Conservation (phyloP, 768 basidiomycete genomes). For the Sporobolomyces roseus region DNA sequence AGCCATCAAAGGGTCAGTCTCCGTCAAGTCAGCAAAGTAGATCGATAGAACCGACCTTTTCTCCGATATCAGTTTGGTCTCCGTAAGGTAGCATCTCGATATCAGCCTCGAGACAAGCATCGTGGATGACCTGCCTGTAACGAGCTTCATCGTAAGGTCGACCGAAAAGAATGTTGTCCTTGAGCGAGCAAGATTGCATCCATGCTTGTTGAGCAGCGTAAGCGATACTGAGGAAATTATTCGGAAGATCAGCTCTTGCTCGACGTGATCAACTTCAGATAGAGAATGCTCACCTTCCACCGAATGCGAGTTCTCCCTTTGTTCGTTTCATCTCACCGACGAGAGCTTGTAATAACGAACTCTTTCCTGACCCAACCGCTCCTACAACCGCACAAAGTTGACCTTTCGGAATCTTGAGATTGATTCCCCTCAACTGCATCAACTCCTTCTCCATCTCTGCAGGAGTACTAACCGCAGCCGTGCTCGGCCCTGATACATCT, state of each 20-base stretch:
- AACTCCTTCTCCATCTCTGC: conserved; percentile 16
- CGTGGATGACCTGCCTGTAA: conserved; percentile 32
- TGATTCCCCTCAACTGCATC: conserved; percentile 52
- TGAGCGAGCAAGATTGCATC: conserved; percentile 60
- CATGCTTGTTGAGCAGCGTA: conserved; percentile 86
- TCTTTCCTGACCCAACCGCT: conserved; percentile 66
- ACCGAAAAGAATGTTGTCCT: conserved; percentile 84
- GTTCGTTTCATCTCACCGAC: conserved; percentile 80
- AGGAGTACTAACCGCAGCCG: conserved; percentile 2
- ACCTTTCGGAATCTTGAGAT: conserved; percentile 67
- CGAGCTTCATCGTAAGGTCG: conserved; percentile 71
- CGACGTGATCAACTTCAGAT: too few relatives aligned
- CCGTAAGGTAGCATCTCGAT: conserved; percentile 38
- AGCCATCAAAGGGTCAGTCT: background rate
- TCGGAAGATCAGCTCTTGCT: too few relatives aligned
- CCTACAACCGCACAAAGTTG: conserved; percentile 81
- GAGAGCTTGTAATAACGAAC: conserved; percentile 66
- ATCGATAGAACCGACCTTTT: conserved; percentile 54
- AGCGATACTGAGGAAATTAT: conserved; percentile 48
- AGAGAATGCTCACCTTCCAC: conserved; percentile 54
- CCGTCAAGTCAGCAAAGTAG: background rate
- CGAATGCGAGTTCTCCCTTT: conserved; percentile 64
- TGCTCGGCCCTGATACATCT: conserved; percentile 16
- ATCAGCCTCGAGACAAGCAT: conserved; percentile 39
- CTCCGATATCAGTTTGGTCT: conserved; percentile 57